These are phyloP conservation scores for Aaosphaeria pasadenensis DNA, from an alignment of 2,329 filamentous ascomycete species.

Conservation along the genomic window DNA sequence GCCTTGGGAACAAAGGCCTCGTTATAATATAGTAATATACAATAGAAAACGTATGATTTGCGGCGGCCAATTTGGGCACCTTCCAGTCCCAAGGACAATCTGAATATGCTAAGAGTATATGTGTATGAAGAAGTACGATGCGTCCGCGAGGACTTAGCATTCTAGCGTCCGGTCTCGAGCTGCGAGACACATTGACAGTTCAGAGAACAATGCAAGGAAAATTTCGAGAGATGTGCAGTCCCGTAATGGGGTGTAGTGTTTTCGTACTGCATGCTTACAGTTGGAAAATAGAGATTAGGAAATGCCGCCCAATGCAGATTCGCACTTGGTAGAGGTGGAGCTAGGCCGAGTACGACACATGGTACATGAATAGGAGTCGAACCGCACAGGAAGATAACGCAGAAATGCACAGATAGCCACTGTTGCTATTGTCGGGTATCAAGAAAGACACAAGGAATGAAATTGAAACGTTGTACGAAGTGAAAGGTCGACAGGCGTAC, in stretches of 20 bases:
- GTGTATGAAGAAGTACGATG: neutral
- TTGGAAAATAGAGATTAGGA: neutral
- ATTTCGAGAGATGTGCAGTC: slow-evolving; percentile 2
- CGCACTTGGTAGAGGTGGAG: neutral
- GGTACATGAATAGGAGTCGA: neutral
- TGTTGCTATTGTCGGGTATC: slow-evolving; percentile 8
- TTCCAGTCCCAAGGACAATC: too few relatives aligned
- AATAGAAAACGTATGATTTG: too few relatives aligned
- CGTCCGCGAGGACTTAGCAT: slow-evolving; percentile 11
- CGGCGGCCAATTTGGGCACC: too few relatives aligned
- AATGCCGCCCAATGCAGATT: neutral
- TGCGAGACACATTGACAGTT: neutral
- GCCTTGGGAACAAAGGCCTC: too few relatives aligned
- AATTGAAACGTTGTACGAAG: neutral
- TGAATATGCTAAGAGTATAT: too few relatives aligned
- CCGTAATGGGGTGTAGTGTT: neutral
- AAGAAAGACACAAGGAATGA: slow-evolving; percentile 5
- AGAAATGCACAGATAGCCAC: slow-evolving; percentile 3
- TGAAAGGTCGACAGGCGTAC: neutral
- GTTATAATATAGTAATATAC: too few relatives aligned
- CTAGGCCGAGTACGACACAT: neutral
- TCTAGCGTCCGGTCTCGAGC: slow-evolving; percentile 6
- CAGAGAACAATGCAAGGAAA: slow-evolving; percentile 9
- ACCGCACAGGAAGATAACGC: neutral
- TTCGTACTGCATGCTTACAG: neutral